Evolutionary conservation across 129 eudicot species (phyloP).

Genomic region (Tagetes patula): DNA sequence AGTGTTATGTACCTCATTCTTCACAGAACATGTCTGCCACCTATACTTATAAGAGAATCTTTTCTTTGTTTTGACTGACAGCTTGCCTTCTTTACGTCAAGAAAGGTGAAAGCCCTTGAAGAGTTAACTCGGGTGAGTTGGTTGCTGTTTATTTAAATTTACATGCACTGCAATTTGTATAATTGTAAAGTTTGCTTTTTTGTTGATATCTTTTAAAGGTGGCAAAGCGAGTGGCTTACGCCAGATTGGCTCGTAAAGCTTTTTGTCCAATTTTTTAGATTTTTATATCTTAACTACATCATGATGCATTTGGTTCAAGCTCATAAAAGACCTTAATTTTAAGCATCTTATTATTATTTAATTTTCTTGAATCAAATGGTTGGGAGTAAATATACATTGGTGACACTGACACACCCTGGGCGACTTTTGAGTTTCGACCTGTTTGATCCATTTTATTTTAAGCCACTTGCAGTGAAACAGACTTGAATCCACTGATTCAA

Average conservation of each 20-base stretch:
- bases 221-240: slow-evolving; percentile 1
- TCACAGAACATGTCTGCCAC: too few species aligned
- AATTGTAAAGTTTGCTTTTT: neutral
- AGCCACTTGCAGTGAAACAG: neutral
- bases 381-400: slow-evolving; percentile 6
- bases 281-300: neutral
- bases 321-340: neutral
- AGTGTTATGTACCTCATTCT: too few species aligned
- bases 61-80: slow-evolving; percentile 34
- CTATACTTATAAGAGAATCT: neutral
- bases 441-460: neutral
- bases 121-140: slow-evolving; percentile 88
- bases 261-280: neutral
- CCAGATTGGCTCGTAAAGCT: neutral
- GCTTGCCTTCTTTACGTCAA: slow-evolving; percentile 88
- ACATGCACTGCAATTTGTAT: neutral
- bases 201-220: neutral
- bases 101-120: slow-evolving; percentile 79
- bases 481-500: neutral
- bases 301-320: neutral
- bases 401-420: neutral
- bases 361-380: neutral
- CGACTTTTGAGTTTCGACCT: neutral
- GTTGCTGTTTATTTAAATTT: neutral
- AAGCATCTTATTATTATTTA: neutral